Evolutionary conservation across 495 filamentous ascomycete species (phyloP), one percentile per base, ranked within the genome.

Genomic region (Neurospora tetraspora): DNA sequence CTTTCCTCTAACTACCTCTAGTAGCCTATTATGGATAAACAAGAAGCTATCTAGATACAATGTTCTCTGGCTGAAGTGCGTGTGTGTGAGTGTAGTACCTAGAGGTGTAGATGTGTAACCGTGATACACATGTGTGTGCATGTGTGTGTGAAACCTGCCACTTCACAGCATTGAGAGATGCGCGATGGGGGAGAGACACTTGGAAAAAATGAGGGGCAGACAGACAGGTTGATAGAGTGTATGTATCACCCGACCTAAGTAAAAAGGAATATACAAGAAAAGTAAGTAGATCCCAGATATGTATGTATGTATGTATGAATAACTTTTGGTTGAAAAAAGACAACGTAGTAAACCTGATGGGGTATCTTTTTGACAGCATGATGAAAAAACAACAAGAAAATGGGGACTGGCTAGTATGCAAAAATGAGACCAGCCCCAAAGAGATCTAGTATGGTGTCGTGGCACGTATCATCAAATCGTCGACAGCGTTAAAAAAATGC

Each of bases 301-400:
- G 31, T 61, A 61, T 61, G 27, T 23, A 23, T 20, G 8, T 61
- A 18, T 61, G 53, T 61, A 34, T 61, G 27, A 61, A 61, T 31
- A 61, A 34, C 53, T 61, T 31, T 61, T 61, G 14, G 27, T 61
- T 31, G 12, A 16, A 34, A 61, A 34, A 61, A 61, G 23, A 18
- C 5, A 16, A 61, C 14, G 27, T 61, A 5, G 53, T 61, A 61
- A 61, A 61, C 14, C 73, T 47, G 71, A 75, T 76, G 73, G 75
- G 75, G 75, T 76, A 76, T 76, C 75, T 75, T 74, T 70, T 72
- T 70, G 69, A 72, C 59, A 76, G 69, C 59, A 43, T 69, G 31
- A 38, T 53, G 18, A 20, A 69, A 59, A 69, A 31, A 14, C 74
- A 40, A 68, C 12, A 59, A 73, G 39, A 31, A 39, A 70, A 38